Evolutionary conservation across 1,139 yeast genomes (phyloP), one percentile per base, ranked within the genome.

Genomic region (Taiozyma sp.): DNA sequence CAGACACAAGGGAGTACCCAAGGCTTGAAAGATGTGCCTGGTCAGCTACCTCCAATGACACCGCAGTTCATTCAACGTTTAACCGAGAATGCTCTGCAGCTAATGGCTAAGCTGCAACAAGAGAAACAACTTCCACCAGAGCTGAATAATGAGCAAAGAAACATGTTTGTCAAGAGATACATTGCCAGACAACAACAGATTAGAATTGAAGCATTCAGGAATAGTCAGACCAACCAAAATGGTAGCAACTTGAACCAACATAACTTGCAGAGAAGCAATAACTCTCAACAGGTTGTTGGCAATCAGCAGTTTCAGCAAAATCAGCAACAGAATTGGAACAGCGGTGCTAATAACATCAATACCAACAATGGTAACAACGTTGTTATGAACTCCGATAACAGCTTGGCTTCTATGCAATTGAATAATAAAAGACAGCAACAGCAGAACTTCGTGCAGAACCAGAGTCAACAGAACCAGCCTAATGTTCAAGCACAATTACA

Each of bases 91-190:
- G 75, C 71, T 44, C 58, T 70, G 56, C 68, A 66, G 36, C 56
- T 70, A 43, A 65, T 73, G n/a, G 64, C 68, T 44, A 70, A 67
- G 48, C 58, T 71, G 16, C 73, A 72, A 52, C 69, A 67, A 48
- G 60, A 70, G 53, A 72, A 69, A 41, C 74, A 71, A 53, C 46
- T 58, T 6, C 63, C 65, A 3, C 48, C 50, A 6, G 46, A 46
- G 10, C 38, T 62, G 19, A 56, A 62, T 0, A 54, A 53, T 46
- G 64, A 59, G 14, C 64, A 62, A 48, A 58, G 57, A 45, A 56
- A 50, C 30, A 43, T 53, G 10, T 61, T 62, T 43, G 51, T 62
- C 7, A 60, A 57, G 41, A 55, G 57, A 27, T 59, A 52, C 38
- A 56, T 62, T 29, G 49, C 50, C 28, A 60, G 64, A 42, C 64